Base-by-base conservation (phyloP, 2,329 filamentous ascomycete species). In the Monilinia polystroma region DNA sequence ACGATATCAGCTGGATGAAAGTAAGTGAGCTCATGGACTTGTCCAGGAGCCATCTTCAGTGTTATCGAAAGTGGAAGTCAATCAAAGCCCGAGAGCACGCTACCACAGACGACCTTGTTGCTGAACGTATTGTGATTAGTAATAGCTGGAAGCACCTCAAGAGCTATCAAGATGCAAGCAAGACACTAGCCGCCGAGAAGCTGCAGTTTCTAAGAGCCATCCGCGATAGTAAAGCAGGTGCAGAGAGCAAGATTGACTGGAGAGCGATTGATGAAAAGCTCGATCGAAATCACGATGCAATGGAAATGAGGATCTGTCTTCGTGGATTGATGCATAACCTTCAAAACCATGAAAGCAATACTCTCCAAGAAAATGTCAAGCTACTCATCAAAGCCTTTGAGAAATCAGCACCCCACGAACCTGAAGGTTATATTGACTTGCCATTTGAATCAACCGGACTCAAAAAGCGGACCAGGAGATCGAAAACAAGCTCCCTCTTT, bases 21-120 rank as follows among this genome's bases (percentile, higher is more conserved):
- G 85, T 93, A 32, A 88, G 87, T 71, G 79, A 85, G 68, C 81
- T 81, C 64, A 87, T 93, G 84, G 81, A 79, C 18, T 80, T 81
- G 58, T 86, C 81, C 11, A 82, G 90, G 55, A 90, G 84, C 68
- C 83, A 87, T 3, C 81, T 90, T 32, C 89, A 91, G 75, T 92
- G 89, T 74, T 81, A 83, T 35, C 81, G 81, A 35, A 92, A 93
- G 74, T 92, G 88, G 87, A 85, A 84, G 68, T 76, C 79, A 38
- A 70, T 86, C 23, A 76, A 78, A 63, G 73, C 76, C n/a, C 69
- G 72, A 18, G 73, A 75, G 26, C 68, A 67, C 54, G 58, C 68
- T 60, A 70, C 72, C 29, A 69, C 57, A 14, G 66, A 72, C 23
- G 70, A 72, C 51, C 49, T 55, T 52, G 43, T 67, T 66, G 35